Base-by-base conservation (phyloP, 176 grass and related monocot genomes). In the Leersia perrieri region DNA sequence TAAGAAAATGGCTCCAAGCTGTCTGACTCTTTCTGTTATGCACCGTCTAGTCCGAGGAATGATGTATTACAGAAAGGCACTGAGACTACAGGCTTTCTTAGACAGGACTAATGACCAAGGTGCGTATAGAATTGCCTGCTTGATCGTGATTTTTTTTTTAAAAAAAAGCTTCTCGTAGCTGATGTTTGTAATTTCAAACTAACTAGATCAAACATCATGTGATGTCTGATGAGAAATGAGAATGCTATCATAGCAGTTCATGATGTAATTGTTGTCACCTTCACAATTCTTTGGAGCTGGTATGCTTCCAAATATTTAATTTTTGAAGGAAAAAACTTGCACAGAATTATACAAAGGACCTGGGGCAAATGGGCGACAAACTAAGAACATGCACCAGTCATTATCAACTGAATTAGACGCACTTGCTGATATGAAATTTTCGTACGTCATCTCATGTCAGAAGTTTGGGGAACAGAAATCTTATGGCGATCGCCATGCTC, bases 401-500 rank as follows among this genome's bases (percentile, higher is more conserved):
- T 89, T 90, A 87, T 78, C 76, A 33, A 65, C 68, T 69, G 85
- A 98, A 69, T 11, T 89, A 45, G 90, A 94, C 33, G 92, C 95
- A 11, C 73, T 98, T 53, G 90, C 86, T 62, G 90, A 98, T 89
- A 87, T 92, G 78, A 98, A 98, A 91, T 98, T 98, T 87, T 91
- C 90, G 41, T 98, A 91, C 85, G 83, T 98, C 64, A 86, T 98
- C 65, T 98, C 92, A 80, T 98, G 95, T 77, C 95, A 98, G 70
- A 87, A 91, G 76, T 98, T 94, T 75, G 92, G 92, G 62, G 90
- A 90, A 70, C 95, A 98, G 60, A 98, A 94, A 84, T 86, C 88
- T 41, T 75, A 77, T 70, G 92, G 95, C 71, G 88, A 98, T 87
- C 86, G 90, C 65, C 92, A 70, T 91, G 92, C 92, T 73, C 75